Evolutionary conservation across 139 green algal species (phyloP).

Genomic region (Chlamydomonas sphaeroides): DNA sequence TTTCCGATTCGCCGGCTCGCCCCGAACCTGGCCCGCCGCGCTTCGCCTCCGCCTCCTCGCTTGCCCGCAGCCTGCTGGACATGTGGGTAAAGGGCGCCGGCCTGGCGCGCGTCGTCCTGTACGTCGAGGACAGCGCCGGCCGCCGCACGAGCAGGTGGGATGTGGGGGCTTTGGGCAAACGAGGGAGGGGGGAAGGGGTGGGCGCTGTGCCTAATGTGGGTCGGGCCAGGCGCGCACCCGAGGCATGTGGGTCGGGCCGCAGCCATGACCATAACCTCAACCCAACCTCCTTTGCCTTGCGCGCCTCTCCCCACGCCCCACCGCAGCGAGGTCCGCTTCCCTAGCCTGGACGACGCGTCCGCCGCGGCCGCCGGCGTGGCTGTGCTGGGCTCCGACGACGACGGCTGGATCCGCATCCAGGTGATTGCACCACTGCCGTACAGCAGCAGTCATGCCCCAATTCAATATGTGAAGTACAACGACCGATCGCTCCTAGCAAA

Average conservation of each 20-base stretch:
- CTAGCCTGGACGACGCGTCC: not conserved
- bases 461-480: too few relatives aligned
- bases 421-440: not conserved
- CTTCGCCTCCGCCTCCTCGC: not conserved
- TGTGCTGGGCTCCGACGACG: conserved; percentile 44
- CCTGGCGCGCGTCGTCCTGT: conserved; percentile 33
- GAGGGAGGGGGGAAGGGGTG: too few relatives aligned
- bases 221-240: too few relatives aligned
- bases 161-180: not conserved
- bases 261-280: too few relatives aligned
- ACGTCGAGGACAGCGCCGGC: conserved; percentile 42
- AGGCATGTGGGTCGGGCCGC: too few relatives aligned
- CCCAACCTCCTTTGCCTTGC: too few relatives aligned
- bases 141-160: not conserved
- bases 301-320: too few relatives aligned
- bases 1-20: too few relatives aligned
- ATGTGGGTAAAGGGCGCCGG: conserved; percentile 56
- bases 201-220: too few relatives aligned
- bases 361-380: not conserved
- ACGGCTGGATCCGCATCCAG: conserved; percentile 61
- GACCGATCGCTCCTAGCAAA: too few relatives aligned
- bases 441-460: not conserved
- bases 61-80: conserved; percentile 54
- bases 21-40: not conserved
- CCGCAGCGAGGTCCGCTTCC: conserved; percentile 26